A percentile compares a stretch with the other conserved stretches of the same genome.
Evolutionary conservation across 768 basidiomycete species (phyloP).

Genomic region (Piloderma croceum): DNA sequence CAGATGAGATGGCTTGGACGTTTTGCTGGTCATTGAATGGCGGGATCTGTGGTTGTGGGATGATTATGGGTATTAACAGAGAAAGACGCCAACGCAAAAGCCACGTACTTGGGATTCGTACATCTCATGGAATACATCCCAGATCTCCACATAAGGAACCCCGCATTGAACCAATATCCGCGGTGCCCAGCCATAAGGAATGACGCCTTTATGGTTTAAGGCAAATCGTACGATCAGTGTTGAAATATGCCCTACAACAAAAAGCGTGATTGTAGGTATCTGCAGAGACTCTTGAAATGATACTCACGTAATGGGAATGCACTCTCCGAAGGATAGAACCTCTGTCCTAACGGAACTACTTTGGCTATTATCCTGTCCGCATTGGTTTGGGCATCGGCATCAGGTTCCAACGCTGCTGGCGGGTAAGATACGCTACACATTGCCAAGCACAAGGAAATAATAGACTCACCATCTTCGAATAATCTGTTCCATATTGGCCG

Average conservation of each 20-base stretch:
- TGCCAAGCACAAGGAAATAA: constrained; percentile 1
- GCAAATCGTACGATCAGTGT: constrained; percentile 72
- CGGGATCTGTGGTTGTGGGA: constrained; percentile 54
- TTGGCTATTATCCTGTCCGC: constrained; percentile 61
- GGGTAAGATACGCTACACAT: background rate
- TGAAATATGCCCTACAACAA: constrained; percentile 61
- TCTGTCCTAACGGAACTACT: constrained; percentile 68
- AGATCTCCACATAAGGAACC: constrained; percentile 75
- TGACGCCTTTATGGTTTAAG: constrained; percentile 48
- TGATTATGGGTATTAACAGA: background rate
- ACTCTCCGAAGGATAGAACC: constrained; percentile 87
- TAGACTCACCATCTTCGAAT: constrained; percentile 64
- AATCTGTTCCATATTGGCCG: constrained; percentile 86
- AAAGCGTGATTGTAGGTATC: constrained; percentile 1
- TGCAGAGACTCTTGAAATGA: constrained; percentile 1
- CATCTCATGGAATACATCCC: constrained; percentile 82
- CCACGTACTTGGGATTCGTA: constrained; percentile 77
- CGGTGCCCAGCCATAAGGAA: constrained; percentile 79
- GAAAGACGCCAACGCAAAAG: constrained; percentile 2
- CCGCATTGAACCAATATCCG: constrained; percentile 75
- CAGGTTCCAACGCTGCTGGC: constrained; percentile 31
- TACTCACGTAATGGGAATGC: constrained; percentile 82
- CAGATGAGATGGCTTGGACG: constrained; percentile 73
- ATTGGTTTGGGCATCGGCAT: constrained; percentile 46
- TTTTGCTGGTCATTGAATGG: constrained; percentile 79